Conservation (phyloP, 2,329 filamentous ascomycete genomes). For the Penicillium corylophilum region DNA sequence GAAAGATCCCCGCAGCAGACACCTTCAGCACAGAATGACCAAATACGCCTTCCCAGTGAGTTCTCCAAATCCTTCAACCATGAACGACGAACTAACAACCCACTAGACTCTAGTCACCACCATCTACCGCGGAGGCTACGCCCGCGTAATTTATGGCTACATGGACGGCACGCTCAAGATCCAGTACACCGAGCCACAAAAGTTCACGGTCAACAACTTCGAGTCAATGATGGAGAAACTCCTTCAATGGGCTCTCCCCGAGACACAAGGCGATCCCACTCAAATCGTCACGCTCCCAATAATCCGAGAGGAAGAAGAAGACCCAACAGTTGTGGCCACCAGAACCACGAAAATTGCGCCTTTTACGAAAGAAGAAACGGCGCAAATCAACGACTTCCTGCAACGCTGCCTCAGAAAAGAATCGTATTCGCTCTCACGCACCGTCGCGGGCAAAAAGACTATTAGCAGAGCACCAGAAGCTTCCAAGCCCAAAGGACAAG, state of each 20-base stretch:
- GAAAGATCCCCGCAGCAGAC: neutral
- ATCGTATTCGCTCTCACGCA: neutral
- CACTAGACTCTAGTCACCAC: conserved; percentile 6
- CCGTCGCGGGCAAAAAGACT: neutral
- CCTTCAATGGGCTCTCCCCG: conserved; percentile 5
- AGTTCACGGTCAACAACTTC: conserved; percentile 1
- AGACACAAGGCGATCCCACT: conserved; percentile 1
- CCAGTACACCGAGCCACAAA: conserved; percentile 5
- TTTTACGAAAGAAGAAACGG: neutral
- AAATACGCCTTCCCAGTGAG: conserved; percentile 8
- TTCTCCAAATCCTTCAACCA: neutral
- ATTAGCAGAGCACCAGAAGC: neutral
- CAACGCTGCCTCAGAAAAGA: neutral
- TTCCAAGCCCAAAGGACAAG: too few species aligned
- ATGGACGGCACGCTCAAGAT: conserved; percentile 2
- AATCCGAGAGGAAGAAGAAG: neutral
- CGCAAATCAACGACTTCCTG: neutral
- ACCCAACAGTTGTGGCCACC: neutral
- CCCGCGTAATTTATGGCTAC: conserved; percentile 9
- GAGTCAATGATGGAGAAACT: neutral
- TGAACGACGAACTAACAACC: neutral
- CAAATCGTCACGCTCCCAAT: neutral
- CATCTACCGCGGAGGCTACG: conserved; percentile 7
- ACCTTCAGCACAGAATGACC: neutral
- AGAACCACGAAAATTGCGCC: neutral